Evolutionary conservation across 345 rosid genomes (phyloP), one percentile per base, ranked within the genome.

Genomic region (Hevea brasiliensis): DNA sequence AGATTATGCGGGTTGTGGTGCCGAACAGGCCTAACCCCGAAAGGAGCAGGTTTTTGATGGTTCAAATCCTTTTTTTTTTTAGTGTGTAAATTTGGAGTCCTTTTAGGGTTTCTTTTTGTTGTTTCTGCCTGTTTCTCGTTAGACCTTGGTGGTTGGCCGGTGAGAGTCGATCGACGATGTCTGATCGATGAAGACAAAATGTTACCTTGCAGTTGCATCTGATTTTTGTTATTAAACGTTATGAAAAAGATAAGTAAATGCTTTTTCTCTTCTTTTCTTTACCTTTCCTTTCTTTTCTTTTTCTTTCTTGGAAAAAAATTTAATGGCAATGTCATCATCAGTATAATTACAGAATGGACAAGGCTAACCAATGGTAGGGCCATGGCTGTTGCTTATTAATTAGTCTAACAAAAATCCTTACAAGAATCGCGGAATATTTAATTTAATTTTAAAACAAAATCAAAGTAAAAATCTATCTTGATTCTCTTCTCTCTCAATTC

Each of bases 11-110:
- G 42, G 80, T 79, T 78, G 72, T 40, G 80, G 82, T 73, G 86
- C 89, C 80, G 72, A 61, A 83, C 67, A 53, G 67, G 80, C 81
- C 80, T 75, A 74, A 79, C 84, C 76, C 84, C 10, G 6, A 41
- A n/a, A 17, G 51, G 10, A 10, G 29, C 23, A 18, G 54, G 48
- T 48, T 45, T 23, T 17, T 7, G 13, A 7, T 20, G 61, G 23
- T 41, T 55, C 27, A 55, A 8, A 18, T 42, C 15, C 26, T 6
- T 37, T 8, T 24, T 8, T 55, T 32, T 6, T 20, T 21, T 21
- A 60, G 55, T 50, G 37, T 79, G 79, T 67, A 77, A 67, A 80
- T 71, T 62, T 42, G 23, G 29, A 45, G 41, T 58, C 54, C 72
- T 70, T 69, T n/a, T 23, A 21, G 29, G 65, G 45, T 58, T 24